These are phyloP conservation scores for Litchi chinensis DNA, from an alignment of 345 rosid species.

Conservation along the genomic window DNA sequence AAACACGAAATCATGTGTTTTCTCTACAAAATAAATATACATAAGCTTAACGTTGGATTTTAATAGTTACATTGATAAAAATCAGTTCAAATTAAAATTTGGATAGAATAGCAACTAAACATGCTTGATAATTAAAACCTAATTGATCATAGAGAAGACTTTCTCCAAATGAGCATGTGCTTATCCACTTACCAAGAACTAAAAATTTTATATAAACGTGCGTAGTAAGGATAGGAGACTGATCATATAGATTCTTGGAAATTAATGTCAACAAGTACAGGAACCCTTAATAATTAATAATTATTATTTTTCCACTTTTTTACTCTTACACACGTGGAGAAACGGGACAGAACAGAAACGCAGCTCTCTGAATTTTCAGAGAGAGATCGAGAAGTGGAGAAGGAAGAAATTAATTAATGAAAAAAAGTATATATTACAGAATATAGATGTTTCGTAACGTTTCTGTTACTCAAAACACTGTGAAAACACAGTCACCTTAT, in stretches of 20 bases:
- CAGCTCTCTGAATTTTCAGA: not conserved
- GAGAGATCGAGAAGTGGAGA: not conserved
- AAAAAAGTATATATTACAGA: not conserved
- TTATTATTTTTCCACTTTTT: not conserved
- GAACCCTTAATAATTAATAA: not conserved
- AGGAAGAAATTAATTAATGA: not conserved
- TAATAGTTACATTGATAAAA: too few species aligned
- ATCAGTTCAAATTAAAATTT: not conserved
- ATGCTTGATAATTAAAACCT: too few species aligned
- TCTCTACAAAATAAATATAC: too few species aligned
- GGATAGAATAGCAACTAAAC: too few species aligned
- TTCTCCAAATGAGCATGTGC: not conserved
- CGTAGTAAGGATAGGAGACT: too few species aligned
- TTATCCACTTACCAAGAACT: not conserved
- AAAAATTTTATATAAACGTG: too few species aligned
- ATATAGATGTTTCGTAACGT: conserved; percentile 25
- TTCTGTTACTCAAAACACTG: conserved; percentile 27
- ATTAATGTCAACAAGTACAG: not conserved
- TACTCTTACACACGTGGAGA: not conserved
- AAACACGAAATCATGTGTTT: too few species aligned
- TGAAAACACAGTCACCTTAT: not conserved
- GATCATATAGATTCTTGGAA: not conserved
- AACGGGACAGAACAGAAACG: too few species aligned
- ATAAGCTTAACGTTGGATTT: too few species aligned
- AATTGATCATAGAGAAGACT: too few species aligned